phyloP scores from a whole-genome alignment of 1,284 basidiomycete species.

The Pyrrhoderma lamaoense region DNA sequence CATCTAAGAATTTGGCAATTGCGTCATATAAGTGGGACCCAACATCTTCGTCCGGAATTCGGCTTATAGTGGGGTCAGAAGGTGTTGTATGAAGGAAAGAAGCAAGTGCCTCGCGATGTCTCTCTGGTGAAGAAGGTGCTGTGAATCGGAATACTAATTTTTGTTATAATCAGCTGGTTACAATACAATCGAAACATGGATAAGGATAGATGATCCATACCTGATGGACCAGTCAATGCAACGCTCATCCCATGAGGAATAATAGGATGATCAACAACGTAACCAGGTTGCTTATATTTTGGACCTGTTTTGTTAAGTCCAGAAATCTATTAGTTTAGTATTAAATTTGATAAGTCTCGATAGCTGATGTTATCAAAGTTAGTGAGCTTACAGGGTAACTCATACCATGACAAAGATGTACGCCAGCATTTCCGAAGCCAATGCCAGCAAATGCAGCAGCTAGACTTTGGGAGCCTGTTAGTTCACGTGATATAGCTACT shows the following conservation, averaged over 20 bases:
- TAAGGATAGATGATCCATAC: conserved; percentile 26
- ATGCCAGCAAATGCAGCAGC: conserved; percentile 92
- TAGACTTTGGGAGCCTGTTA: conserved; percentile 32
- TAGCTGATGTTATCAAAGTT: not conserved
- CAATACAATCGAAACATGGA: not conserved
- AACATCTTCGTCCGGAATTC: conserved; percentile 77
- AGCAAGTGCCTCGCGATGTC: conserved; percentile 83
- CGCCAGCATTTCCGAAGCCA: conserved; percentile 93
- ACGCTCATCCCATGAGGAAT: conserved; percentile 91
- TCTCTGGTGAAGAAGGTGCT: conserved; percentile 81
- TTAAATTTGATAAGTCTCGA: too few species aligned
- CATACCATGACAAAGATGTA: conserved; percentile 86
- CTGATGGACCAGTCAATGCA: conserved; percentile 83
- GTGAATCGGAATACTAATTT: conserved; percentile 83
- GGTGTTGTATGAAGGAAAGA: conserved; percentile 70
- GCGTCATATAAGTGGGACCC: conserved; percentile 82
- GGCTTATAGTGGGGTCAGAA: conserved; percentile 61
- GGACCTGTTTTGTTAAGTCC: conserved; percentile 92
- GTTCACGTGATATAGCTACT: not conserved
- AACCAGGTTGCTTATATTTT: conserved; percentile 83
- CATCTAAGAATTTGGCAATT: conserved; percentile 86
- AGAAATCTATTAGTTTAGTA: conserved; percentile 77
- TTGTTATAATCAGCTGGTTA: not conserved
- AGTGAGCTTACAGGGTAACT: conserved; percentile 60
- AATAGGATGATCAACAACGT: conserved; percentile 76